Evolutionary conservation across 768 basidiomycete species (phyloP), one percentile per base, ranked within the genome.

Genomic region (Mycena leptocephala): DNA sequence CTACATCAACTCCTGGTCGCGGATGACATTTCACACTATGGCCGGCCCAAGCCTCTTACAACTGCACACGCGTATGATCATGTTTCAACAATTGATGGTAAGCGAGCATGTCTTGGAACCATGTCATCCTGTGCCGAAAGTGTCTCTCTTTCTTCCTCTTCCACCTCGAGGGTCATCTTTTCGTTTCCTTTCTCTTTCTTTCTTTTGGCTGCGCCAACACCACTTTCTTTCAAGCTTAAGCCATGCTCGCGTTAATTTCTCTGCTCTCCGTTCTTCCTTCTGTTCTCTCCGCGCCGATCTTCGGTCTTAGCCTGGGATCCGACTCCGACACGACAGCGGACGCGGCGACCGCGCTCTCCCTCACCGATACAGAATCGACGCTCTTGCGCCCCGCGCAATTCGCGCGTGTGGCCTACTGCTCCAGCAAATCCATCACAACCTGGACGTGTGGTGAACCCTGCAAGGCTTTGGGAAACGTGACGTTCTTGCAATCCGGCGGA

Each of bases 361-460:
- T 65, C 8, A 1, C 37, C 4, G 71, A 72, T 46, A 35, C 26
- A 2, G 33, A 64, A 24, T 69, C 61, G n/a, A n/a, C 35, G 10
- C 71, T 72, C 2, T 3, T 80, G 18, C 82, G 85, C 5, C 84
- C 86, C 18, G 86, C 86, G 9, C 76, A 82, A 55, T 88, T 88
- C 74, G 76, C 76, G n/a, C 86, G 84, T 2, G 80, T 86, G 35
- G 85, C 83, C 41, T 88, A 88, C 75, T 88, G 86, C 77, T 81
- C 83, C n/a, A 81, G 79, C 26, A 76, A 61, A 2, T 78, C 82
- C 9, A 84, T 88, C 14, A 77, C 79, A 41, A 82, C 76, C 67
- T 84, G 81, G 82, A 56, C 71, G 10, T 72, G 71, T 16, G 71
- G 71, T 51, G 62, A 33, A 16, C 71, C 71, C 18, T 72, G 71